Evolutionary conservation across 2,329 filamentous ascomycete species (phyloP), one percentile per base, ranked within the genome.

Genomic region (Arachnomyces sp.): DNA sequence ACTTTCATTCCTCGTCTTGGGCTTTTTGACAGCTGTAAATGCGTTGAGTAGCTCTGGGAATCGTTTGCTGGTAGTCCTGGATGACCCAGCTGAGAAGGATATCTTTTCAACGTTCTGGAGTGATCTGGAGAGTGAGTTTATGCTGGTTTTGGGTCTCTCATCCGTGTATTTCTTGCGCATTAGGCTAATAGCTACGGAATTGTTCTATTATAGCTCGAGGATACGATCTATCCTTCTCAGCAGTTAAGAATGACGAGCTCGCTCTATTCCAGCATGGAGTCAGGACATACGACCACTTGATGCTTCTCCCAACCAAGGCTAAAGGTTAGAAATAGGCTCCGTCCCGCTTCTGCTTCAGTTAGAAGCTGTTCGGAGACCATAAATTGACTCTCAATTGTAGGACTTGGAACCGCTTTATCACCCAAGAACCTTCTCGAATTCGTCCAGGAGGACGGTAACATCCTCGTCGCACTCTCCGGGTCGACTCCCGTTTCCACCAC

Each of bases 351-450:
- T 9, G n/a, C 28, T n/a, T 17, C 3, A 13, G 28, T 13, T n/a
- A 28, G 31, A 14, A 43, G 13, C 29, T 36, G 38, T 25, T 28
- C 13, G 7, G n/a, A n/a, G 16, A 7, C 8, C 4, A 25, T 46
- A 46, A 54, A 59, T 54, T 60, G 50, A 54, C 52, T 36, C n/a
- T 35, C 28, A 39, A 25, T 34, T 38, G 39, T 46, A 88, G 85
- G 86, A 46, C 84, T 95, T 45, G 92, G 92, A 42, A 88, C 90
- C 49, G 81, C 84, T 52, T 70, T 98, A 60, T 90, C 86, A 2
- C 87, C 92, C 38, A 86, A 87, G 60, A 69, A 82, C 48, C 78
- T 98, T 51, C 76, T 96, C 62, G 79, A 96, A 53, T 98, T 95
- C 67, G 71, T 95, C 70, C 92, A 95, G 65, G 80, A 82, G 42